phyloP scores from a whole-genome alignment of 2,329 filamentous ascomycete genomes.

The Colletotrichum nymphaeae region DNA sequence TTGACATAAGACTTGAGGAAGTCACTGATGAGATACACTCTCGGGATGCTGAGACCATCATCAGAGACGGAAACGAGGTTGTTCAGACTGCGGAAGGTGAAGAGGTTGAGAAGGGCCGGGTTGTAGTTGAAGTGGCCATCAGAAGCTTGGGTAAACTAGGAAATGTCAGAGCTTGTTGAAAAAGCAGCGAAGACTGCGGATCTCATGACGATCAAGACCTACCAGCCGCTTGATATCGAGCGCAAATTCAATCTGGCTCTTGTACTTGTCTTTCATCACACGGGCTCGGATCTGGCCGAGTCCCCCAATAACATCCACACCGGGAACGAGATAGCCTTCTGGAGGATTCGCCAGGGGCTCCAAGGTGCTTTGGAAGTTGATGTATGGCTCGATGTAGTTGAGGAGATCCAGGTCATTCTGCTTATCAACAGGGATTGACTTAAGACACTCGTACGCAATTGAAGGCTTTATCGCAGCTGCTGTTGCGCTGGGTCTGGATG shows the following conservation, averaged over 20 bases:
- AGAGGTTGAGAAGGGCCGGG: conserved; percentile 31
- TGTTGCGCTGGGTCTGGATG: background rate
- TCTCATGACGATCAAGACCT: background rate
- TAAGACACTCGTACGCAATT: conserved; percentile 30
- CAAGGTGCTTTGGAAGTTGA: conserved; percentile 37
- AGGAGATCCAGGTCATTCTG: conserved; percentile 31
- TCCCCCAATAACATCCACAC: conserved; percentile 36
- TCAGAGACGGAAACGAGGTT: conserved; percentile 36
- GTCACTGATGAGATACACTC: conserved; percentile 24
- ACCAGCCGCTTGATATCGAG: conserved; percentile 32
- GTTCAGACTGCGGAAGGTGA: conserved; percentile 10
- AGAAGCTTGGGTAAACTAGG: conserved; percentile 17
- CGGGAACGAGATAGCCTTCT: conserved; percentile 35
- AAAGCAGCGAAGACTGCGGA: background rate
- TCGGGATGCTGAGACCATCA: conserved; percentile 22
- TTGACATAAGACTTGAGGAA: background rate
- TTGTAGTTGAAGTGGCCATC: conserved; percentile 38
- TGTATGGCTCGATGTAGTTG: conserved; percentile 36
- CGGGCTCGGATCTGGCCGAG: conserved; percentile 35
- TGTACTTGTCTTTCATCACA: conserved; percentile 30
- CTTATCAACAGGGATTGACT: conserved; percentile 29
- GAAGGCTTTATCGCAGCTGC: conserved; percentile 3
- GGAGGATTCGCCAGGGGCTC: conserved; percentile 35
- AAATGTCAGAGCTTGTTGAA: background rate
- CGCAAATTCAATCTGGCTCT: conserved; percentile 34